These are phyloP conservation scores for Boletus rubroflammeus DNA, from an alignment of 768 basidiomycete species.

Conservation along the genomic window DNA sequence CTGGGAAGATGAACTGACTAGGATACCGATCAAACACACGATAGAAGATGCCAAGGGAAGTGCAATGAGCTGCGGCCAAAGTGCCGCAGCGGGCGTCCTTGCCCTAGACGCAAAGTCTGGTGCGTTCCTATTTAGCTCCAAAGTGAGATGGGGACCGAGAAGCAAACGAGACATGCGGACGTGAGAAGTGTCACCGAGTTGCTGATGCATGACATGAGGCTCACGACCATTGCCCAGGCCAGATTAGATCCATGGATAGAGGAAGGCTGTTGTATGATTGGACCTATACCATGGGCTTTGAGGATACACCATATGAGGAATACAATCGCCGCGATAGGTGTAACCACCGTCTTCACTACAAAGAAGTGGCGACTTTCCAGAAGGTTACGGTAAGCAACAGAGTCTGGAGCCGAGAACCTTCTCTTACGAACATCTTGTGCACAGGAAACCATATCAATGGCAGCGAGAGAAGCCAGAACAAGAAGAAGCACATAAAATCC, in stretches of 20 bases:
- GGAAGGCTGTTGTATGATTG: constrained; percentile 63
- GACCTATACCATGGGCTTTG: constrained; percentile 74
- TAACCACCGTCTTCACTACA: constrained; percentile 71
- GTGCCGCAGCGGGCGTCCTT: constrained; percentile 51
- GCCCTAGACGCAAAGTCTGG: constrained; percentile 74
- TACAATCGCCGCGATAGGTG: constrained; percentile 62
- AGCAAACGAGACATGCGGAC: constrained; percentile 33
- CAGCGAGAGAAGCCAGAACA: constrained; percentile 80
- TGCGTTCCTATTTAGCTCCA: constrained; percentile 48
- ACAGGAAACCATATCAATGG: constrained; percentile 82
- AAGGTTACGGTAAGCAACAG: constrained; percentile 8
- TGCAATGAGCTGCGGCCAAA: constrained; percentile 65
- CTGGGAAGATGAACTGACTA: constrained; percentile 74
- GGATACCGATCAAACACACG: constrained; percentile 76
- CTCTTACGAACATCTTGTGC: constrained; percentile 62
- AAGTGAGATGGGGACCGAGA: constrained; percentile 14
- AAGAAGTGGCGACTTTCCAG: constrained; percentile 66
- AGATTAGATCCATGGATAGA: constrained; percentile 63
- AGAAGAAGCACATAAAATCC: constrained; percentile 78
- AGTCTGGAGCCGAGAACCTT: constrained; percentile 2
- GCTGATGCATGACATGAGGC: constrained; percentile 74
- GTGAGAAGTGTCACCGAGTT: constrained; percentile 76
- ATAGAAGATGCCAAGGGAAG: constrained; percentile 71
- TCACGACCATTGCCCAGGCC: constrained; percentile 72
- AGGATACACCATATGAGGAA: constrained; percentile 80